Percentiles rank a stretch among this genome's conserved stretches.
These are phyloP conservation scores for Penicillium sp. DNA, from an alignment of 2,329 filamentous ascomycete species.

Conservation along the genomic window DNA sequence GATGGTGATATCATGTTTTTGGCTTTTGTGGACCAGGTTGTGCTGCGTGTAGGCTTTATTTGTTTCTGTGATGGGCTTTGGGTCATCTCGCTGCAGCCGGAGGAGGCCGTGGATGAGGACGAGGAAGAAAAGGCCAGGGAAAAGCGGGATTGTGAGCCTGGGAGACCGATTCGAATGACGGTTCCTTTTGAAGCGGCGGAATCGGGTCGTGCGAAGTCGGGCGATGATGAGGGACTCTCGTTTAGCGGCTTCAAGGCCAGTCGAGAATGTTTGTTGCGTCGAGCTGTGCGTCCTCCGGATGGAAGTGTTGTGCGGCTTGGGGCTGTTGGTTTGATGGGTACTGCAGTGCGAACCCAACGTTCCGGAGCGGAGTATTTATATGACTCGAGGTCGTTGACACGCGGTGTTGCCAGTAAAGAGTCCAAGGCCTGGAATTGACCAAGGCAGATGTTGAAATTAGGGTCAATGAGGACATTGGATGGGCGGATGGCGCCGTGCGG, in stretches of 20 bases:
- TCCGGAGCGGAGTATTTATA: conserved; percentile 58
- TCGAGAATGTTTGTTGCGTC: conserved; percentile 22
- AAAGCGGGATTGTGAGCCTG: conserved; percentile 27
- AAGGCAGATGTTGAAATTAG: conserved; percentile 52
- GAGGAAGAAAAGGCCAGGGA: conserved; percentile 33
- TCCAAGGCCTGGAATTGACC: conserved; percentile 53
- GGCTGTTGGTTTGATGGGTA: conserved; percentile 29
- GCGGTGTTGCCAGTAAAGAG: conserved; percentile 50
- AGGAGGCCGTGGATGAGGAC: conserved; percentile 17
- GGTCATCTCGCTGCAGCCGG: neutral
- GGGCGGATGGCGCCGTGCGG: conserved; percentile 54
- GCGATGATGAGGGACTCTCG: conserved; percentile 19
- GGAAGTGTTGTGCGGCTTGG: conserved; percentile 30
- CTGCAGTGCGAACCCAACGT: conserved; percentile 39
- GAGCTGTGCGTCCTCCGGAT: conserved; percentile 40
- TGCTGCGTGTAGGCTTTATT: conserved; percentile 12
- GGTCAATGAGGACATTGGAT: conserved; percentile 55
- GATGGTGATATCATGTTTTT: conserved; percentile 27
- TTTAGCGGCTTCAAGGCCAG: conserved; percentile 22
- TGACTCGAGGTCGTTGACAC: conserved; percentile 49
- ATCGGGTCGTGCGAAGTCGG: conserved; percentile 23
- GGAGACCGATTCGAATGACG: conserved; percentile 31
- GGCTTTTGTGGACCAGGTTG: conserved; percentile 22
- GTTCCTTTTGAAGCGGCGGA: conserved; percentile 34
- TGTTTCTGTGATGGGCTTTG: neutral